A percentile compares a stretch with the other conserved stretches of the same genome.
These are phyloP conservation scores for Cicer chorassanicum DNA, from an alignment of 306 rosid species.

Conservation along the genomic window DNA sequence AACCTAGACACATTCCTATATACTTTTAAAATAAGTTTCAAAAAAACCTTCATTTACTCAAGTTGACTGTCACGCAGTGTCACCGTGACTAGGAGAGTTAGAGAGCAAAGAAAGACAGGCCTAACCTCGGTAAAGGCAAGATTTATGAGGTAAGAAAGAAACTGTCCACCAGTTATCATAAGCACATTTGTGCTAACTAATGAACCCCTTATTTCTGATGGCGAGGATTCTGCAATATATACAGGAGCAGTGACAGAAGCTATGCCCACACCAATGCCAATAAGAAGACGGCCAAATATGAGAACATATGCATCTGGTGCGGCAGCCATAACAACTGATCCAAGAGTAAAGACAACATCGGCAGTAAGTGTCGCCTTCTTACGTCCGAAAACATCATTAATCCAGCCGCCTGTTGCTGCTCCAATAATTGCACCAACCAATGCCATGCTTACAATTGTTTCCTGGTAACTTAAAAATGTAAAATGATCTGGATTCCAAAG, in stretches of 20 bases:
- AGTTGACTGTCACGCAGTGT: slow-evolving; percentile 16
- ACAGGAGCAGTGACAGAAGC: slow-evolving; percentile 87
- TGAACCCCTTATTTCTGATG: slow-evolving; percentile 81
- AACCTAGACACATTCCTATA: background rate
- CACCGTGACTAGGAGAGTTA: slow-evolving; percentile 3
- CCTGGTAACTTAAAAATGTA: slow-evolving; percentile 53
- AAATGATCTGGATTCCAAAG: slow-evolving; percentile 29
- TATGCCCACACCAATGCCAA: slow-evolving; percentile 73
- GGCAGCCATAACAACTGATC: slow-evolving; percentile 71
- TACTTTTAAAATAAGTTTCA: slow-evolving; percentile 18
- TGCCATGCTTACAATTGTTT: slow-evolving; percentile 84
- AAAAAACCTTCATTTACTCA: background rate
- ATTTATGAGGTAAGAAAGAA: slow-evolving; percentile 73
- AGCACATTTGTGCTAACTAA: slow-evolving; percentile 77
- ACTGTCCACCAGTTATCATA: slow-evolving; percentile 84
- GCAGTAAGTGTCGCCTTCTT: slow-evolving; percentile 78
- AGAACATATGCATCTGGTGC: slow-evolving; percentile 79
- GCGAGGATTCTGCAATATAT: slow-evolving; percentile 83
- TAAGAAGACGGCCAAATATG: slow-evolving; percentile 71
- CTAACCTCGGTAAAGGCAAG: slow-evolving; percentile 78
- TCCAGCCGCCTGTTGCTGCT: slow-evolving; percentile 82
- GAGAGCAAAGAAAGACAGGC: slow-evolving; percentile 39
- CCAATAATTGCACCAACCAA: slow-evolving; percentile 81
- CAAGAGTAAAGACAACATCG: slow-evolving; percentile 65
- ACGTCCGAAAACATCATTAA: slow-evolving; percentile 74